Conservation (phyloP, 192 early-diverging fungal genomes). For the Coemansia sp. region DNA sequence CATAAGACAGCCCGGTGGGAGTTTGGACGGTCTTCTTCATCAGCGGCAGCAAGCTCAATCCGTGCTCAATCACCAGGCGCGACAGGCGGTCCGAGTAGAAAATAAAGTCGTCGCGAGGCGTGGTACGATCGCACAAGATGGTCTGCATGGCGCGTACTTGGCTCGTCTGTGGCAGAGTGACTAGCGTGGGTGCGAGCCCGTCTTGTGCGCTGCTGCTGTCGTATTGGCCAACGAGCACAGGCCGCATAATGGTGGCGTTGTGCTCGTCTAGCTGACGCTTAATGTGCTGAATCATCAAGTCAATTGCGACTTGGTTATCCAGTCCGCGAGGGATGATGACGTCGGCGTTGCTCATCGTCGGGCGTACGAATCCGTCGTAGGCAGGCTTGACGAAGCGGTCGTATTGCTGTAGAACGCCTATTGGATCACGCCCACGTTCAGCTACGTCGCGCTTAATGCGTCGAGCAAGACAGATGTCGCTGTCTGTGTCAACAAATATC, state of each 20-base stretch:
- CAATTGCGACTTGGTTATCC: slow-evolving; percentile 90
- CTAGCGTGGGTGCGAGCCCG: slow-evolving; percentile 28
- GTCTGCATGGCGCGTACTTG: slow-evolving; percentile 76
- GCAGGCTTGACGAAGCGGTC: slow-evolving; percentile 92
- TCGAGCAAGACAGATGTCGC: slow-evolving; percentile 87
- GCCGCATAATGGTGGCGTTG: slow-evolving; percentile 48
- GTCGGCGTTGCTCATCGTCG: slow-evolving; percentile 94
- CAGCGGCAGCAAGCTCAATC: slow-evolving; percentile 65
- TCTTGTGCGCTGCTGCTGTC: slow-evolving; percentile 8
- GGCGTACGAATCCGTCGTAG: slow-evolving; percentile 88
- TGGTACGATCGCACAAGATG: slow-evolving; percentile 73
- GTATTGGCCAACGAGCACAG: slow-evolving; percentile 36
- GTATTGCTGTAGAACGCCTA: slow-evolving; percentile 91
- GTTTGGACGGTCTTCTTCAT: slow-evolving; percentile 57
- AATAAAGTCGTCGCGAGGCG: slow-evolving; percentile 82
- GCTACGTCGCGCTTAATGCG: slow-evolving; percentile 89
- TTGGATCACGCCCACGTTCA: slow-evolving; percentile 84
- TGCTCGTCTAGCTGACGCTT: slow-evolving; percentile 80
- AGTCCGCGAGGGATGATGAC: slow-evolving; percentile 90
- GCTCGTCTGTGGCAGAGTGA: slow-evolving; percentile 54
- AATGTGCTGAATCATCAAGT: slow-evolving; percentile 89
- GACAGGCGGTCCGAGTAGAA: slow-evolving; percentile 91
- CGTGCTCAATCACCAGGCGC: slow-evolving; percentile 81
- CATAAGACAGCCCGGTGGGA: slow-evolving; percentile 61
- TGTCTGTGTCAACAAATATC: slow-evolving; percentile 96